Base-by-base conservation (phyloP, 805 yeast genomes). In the Starmerella gropengiesseri region DNA sequence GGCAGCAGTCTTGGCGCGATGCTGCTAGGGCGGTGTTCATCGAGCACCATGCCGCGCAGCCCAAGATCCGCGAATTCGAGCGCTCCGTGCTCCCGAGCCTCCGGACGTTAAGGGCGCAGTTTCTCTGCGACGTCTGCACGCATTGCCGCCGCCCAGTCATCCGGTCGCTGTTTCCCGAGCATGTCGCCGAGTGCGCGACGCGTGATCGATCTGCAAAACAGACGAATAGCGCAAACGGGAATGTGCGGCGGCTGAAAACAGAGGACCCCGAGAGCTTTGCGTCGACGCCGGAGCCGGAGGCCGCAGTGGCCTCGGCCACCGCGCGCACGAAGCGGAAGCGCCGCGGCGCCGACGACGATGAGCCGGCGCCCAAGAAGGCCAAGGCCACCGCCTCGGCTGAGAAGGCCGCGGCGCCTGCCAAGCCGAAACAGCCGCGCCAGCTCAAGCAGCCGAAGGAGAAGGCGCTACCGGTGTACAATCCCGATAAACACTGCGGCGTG, bases 401-500 rank as follows among this genome's bases (percentile, higher is more conserved):
- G n/a, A 48, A 48, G 29, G 37, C 26, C 35, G 19, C 44, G 18
- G 18, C 23, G 17, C 25, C 39, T 20, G 27, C 43, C 11, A 43
- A 46, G 23, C 26, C 43, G 14, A 43, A 43, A 30, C 31, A 25
- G 14, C 25, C 53, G 14, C 46, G 46, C 27, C 47, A 29, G 26
- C 18, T 42, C 12, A 46, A 45, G 31, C 41, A 37, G 31, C 62
- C 76, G 38, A 78, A 81, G 61, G 69, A 77, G 45, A 73, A 82
- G 62, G 80, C 37, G 94, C 86, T 57, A 75, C 43, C 37, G 14
- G 50, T 44, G 13, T 47, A 47, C 41, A 45, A 49, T 34, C 48
- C 56, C 21, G 58, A 55, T 50, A 51, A 75, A 51, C 97, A 91
- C 63, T 91, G 98, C 69, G 98, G 98, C 61, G 97, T 91, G 11